These are phyloP conservation scores for Calophaca sinica DNA, from an alignment of 306 rosid species.

Conservation along the genomic window DNA sequence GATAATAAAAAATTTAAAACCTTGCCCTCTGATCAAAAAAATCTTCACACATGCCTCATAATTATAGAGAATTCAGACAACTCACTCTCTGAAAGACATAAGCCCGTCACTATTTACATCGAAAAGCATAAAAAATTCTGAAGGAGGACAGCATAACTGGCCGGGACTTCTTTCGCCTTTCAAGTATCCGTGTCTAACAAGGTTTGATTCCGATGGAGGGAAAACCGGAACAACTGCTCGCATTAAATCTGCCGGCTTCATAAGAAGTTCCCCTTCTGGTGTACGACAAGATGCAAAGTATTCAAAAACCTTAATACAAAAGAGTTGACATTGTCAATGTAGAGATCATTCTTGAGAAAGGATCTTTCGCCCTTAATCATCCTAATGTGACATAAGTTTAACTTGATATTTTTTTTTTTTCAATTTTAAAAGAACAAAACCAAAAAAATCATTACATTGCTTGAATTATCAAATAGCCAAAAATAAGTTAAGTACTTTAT, in stretches of 20 bases:
- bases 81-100: conserved; percentile 89
- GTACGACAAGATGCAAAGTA: conserved; percentile 80
- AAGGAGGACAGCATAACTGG: conserved; percentile 68
- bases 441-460: too few relatives aligned
- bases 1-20: not conserved
- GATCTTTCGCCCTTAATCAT: too few relatives aligned
- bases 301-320: conserved; percentile 74
- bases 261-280: conserved; percentile 73
- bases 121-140: conserved; percentile 84
- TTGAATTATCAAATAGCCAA: too few relatives aligned
- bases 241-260: conserved; percentile 86
- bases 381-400: too few relatives aligned
- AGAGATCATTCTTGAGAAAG: not conserved
- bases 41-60: not conserved
- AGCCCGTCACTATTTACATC: conserved; percentile 76
- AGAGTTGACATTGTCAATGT: conserved; percentile 35
- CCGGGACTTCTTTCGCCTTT: conserved; percentile 89
- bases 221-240: conserved; percentile 94
- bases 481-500: too few relatives aligned
- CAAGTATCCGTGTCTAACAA: conserved; percentile 88
- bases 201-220: conserved; percentile 93
- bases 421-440: too few relatives aligned
- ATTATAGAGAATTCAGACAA: conserved; percentile 10
- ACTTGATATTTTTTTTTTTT: too few relatives aligned
- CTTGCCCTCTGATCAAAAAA: not conserved